These are phyloP conservation scores for Trichoderma sp. DNA, from an alignment of 2,329 filamentous ascomycete genomes.

Conservation along the genomic window DNA sequence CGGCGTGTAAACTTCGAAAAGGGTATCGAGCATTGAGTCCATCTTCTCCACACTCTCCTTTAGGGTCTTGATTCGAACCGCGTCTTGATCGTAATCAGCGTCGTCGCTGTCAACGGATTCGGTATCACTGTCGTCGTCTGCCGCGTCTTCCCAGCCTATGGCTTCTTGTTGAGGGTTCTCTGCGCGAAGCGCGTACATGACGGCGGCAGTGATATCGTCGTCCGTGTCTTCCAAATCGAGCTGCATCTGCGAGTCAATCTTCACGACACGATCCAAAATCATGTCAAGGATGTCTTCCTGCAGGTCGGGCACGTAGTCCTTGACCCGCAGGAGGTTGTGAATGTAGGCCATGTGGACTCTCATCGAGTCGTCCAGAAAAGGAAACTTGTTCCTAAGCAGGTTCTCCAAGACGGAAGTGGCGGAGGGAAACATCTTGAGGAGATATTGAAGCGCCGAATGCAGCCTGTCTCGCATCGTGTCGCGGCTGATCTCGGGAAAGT, in stretches of 20 bases:
- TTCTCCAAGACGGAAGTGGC: constrained; percentile 70
- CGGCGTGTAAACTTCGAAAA: constrained; percentile 81
- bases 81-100: constrained; percentile 64
- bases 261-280: constrained; percentile 83
- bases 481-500: constrained; percentile 62
- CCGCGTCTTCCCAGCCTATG: constrained; percentile 48
- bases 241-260: constrained; percentile 94
- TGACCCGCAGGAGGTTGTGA: constrained; percentile 76
- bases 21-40: constrained; percentile 82
- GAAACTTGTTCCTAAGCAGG: constrained; percentile 69
- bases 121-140: constrained; percentile 66
- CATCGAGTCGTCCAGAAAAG: constrained; percentile 74
- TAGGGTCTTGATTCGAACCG: constrained; percentile 67
- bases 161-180: constrained; percentile 34
- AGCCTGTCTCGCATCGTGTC: constrained; percentile 70
- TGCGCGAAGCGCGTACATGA: constrained; percentile 56
- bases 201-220: constrained; percentile 77
- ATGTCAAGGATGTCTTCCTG: constrained; percentile 79
- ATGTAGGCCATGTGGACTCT: constrained; percentile 86
- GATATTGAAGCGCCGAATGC: constrained; percentile 73
- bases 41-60: constrained; percentile 87
- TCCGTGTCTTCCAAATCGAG: constrained; percentile 90
- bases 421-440: constrained; percentile 80
- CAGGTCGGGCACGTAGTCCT: constrained; percentile 75
- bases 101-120: constrained; percentile 74